phyloP scores from a whole-genome alignment of 305 asterid species.

The Caryopteris hybrid region DNA sequence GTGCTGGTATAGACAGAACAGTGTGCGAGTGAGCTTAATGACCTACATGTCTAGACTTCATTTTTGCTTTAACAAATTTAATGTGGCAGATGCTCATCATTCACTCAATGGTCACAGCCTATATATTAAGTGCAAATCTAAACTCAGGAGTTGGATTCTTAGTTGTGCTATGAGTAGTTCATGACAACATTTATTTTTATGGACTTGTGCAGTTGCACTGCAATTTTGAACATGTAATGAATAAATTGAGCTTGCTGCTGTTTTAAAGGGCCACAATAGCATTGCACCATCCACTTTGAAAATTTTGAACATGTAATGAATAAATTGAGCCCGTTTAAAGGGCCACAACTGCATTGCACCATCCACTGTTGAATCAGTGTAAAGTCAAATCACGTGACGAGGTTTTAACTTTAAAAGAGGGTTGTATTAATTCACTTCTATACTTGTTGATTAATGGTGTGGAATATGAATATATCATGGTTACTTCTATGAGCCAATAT shows the following conservation, averaged over 20 bases:
- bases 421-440: too few relatives aligned
- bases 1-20: not conserved
- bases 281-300: too few relatives aligned
- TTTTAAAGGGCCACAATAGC: not conserved
- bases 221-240: not conserved
- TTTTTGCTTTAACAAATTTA: not conserved
- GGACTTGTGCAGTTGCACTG: not conserved
- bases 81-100: not conserved
- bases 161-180: not conserved
- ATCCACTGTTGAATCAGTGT: too few relatives aligned
- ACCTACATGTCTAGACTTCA: not conserved
- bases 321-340: not conserved
- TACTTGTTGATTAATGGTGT: too few relatives aligned
- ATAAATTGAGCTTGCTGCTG: not conserved
- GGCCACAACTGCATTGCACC: not conserved
- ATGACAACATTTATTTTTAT: not conserved
- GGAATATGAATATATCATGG: too few relatives aligned
- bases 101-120: not conserved
- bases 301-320: not conserved
- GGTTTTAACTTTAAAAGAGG: too few relatives aligned
- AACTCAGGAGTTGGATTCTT: not conserved
- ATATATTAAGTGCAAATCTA: not conserved
- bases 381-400: too few relatives aligned
- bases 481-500: too few relatives aligned
- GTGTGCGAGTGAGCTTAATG: not conserved